Base-by-base conservation (phyloP, 495 filamentous ascomycete species). In the Pyronema domesticum region DNA sequence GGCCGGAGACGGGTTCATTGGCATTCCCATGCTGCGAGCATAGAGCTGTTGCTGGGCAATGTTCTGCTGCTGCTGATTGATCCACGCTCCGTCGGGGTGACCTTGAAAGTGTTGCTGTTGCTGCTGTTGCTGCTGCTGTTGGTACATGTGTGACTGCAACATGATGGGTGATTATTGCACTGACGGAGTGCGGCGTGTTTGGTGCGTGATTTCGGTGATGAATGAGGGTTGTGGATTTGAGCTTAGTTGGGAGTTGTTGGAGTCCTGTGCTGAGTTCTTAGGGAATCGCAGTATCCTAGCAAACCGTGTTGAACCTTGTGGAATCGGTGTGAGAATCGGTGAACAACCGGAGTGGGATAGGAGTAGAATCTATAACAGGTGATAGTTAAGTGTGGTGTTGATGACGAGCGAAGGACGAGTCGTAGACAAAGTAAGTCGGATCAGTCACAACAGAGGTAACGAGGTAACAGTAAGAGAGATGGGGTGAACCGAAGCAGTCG, bases 1-100 rank as follows among this genome's bases (percentile, higher is more conserved):
- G 63, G 53, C 69, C 60, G 57, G 67, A 60, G 52, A 72, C 65
- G 64, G 46, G 3, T 60, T 52, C 7, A 53, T 62, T 9, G 60
- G 64, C 23, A 57, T 60, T 11, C 47, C 36, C 13, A 66, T 50
- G 55, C 53, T 47, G 58, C 62, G 14, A 54, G 61, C 18, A 61
- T 30, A 30, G 23, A 30, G 23, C 5, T 30, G 23, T 30, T 30
- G 23, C 23, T 30, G 23, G 5, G 23, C 23, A 30, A 30, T 30
- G 5, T 30, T 30, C 23, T 30, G 23, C 23, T 54, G 40, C 61
- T 53, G 11, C 8, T 53, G 50, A 14, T 54, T 54, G 37, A n/a
- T 46, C 13, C 11, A 15, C 11, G 23, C 23, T 30, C n/a, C 36
- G 40, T 37, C 43, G 3, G 52, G 14, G 43, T 54, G 45, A 3